Evolutionary conservation across 768 basidiomycete species (phyloP), one percentile per base, ranked within the genome.

Genomic region (Rhodotorula diobovata): DNA sequence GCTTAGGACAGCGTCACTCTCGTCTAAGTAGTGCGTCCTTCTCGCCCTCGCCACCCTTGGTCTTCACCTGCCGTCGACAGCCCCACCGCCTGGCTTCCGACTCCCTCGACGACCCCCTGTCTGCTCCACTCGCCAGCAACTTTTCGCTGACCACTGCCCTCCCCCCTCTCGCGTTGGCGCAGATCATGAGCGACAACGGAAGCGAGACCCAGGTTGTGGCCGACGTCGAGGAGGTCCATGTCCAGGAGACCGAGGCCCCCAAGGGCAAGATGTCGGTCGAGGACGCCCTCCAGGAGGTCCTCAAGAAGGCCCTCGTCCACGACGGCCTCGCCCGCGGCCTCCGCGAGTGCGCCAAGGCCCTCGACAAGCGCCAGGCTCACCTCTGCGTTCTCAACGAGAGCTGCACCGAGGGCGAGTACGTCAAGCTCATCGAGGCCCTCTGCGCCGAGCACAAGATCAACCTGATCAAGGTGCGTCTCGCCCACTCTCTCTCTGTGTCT

Each of bases 361-460:
- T 99, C 77, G 95, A 99, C 87, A 96, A 93, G 85, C 89, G 93
- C 79, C 91, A 94, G 85, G 95, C 94, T 67, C 95, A 98, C 82
- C 86, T 98, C 59, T 98, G 95, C 83, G 94, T 99, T 72, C 89
- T 99, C 79, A 94, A 97, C 81, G 95, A 99, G 87, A 93, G 93
- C 67, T 96, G 93, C 86, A 93, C 90, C 63, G 95, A 98, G 84
- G 91, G 94, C 77, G 95, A 97, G 84, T 98, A 99, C 86, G 91
- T 96, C 87, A 98, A 97, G 85, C 91, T 99, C 85, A 96, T 99
- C 77, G 94, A 97, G 84, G 95, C 95, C 61, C 92, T 99, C 80
- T 98, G 95, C 81, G 90, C 92, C 73, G 93, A 96, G 85, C 94
- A 98, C 88, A 95, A 94, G 83, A 97, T 98, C 85, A 93, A 93